Percentiles rank a stretch among this genome's conserved stretches.
These are phyloP conservation scores for Trichophyton equinum DNA, from an alignment of 2,329 filamentous ascomycete species.

Conservation along the genomic window DNA sequence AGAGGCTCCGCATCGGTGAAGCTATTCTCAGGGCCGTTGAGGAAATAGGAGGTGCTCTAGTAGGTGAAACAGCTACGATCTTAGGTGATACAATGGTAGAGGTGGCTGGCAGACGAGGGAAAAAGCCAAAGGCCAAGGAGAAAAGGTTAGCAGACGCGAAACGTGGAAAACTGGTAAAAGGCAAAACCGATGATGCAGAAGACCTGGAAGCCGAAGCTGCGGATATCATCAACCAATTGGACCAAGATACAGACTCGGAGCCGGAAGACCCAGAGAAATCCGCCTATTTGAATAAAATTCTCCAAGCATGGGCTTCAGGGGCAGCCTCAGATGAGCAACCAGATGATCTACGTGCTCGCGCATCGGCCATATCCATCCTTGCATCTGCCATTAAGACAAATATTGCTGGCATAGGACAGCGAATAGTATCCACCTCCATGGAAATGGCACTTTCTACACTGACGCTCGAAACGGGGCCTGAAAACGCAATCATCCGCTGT, in stretches of 20 bases:
- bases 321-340: constrained; percentile 26
- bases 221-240: constrained; percentile 10
- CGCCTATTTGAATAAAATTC: constrained; percentile 24
- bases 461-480: constrained; percentile 24
- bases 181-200: constrained; percentile 17
- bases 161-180: constrained; percentile 18
- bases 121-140: constrained; percentile 25
- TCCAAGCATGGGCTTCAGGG: constrained; percentile 32
- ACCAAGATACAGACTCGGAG: constrained; percentile 20
- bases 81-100: constrained; percentile 29
- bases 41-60: constrained; percentile 27
- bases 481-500: constrained; percentile 31
- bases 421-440: constrained; percentile 25
- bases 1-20: constrained; percentile 32
- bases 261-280: constrained; percentile 25
- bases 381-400: constrained; percentile 31
- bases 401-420: constrained; percentile 26
- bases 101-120: constrained; percentile 29
- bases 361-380: constrained; percentile 34
- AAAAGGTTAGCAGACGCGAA: constrained; percentile 20
- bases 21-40: constrained; percentile 31
- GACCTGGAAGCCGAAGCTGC: constrained; percentile 7
- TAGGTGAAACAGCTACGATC: constrained; percentile 26
- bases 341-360: constrained; percentile 32
- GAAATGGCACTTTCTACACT: constrained; percentile 31